A percentile compares a stretch with the other conserved stretches of the same genome.
phyloP scores from a whole-genome alignment of 2,329 filamentous ascomycete species.

The Chlorencoelia australis region DNA sequence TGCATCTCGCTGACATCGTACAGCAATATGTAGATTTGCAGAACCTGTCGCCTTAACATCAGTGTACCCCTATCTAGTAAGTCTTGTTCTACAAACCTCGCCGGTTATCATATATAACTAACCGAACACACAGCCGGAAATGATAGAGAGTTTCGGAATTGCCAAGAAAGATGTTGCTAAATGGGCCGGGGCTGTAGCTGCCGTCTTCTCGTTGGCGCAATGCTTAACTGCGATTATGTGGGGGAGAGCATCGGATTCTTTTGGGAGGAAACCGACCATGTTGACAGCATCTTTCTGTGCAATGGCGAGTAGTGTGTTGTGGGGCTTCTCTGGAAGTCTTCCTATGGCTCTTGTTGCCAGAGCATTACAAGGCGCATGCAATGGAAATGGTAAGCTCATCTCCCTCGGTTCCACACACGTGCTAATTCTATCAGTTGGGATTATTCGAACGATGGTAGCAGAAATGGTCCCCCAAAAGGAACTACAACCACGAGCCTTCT shows the following conservation, averaged over 20 bases:
- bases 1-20: conserved; percentile 3
- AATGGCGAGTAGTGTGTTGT: conserved; percentile 71
- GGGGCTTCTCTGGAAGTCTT: conserved; percentile 73
- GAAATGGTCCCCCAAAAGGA: conserved; percentile 84
- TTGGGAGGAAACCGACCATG: conserved; percentile 76
- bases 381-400: conserved; percentile 59
- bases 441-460: conserved; percentile 83
- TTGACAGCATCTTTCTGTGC: conserved; percentile 64
- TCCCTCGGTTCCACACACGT: background rate
- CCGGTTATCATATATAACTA: no score
- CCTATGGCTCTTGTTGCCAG: conserved; percentile 71
- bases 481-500: conserved; percentile 81
- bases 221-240: conserved; percentile 63
- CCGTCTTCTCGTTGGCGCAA: conserved; percentile 63
- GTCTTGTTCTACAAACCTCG: conserved; percentile 5
- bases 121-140: conserved; percentile 56
- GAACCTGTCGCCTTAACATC: conserved; percentile 61
- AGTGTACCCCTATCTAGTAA: conserved; percentile 34
- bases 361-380: conserved; percentile 70
- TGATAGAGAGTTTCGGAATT: conserved; percentile 72
- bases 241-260: conserved; percentile 66
- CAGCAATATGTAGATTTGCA: conserved; percentile 69
- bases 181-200: conserved; percentile 69
- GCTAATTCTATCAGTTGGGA: conserved; percentile 52
- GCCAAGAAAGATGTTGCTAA: conserved; percentile 62